These are phyloP conservation scores for Phellinidium pouzarii DNA, from an alignment of 1,284 basidiomycete species.

Conservation along the genomic window DNA sequence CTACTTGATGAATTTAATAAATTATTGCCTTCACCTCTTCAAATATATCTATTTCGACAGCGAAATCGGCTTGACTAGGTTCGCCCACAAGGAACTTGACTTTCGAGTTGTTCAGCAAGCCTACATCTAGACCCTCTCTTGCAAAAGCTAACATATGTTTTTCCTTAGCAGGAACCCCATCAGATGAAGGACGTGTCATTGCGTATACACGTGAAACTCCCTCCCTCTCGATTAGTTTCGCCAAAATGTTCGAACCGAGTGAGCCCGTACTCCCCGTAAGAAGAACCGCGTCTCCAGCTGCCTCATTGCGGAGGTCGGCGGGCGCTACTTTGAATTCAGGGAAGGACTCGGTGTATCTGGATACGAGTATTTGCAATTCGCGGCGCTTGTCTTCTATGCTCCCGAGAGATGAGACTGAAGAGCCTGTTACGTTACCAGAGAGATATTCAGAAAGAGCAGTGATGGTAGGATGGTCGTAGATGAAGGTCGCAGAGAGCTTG, in stretches of 20 bases:
- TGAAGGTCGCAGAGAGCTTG: constrained; percentile 27
- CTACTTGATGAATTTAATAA: not conserved
- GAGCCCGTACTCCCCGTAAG: constrained; percentile 33
- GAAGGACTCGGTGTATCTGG: constrained; percentile 28
- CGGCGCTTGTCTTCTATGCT: constrained; percentile 15
- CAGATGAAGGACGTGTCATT: constrained; percentile 26
- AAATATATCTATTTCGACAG: constrained; percentile 23
- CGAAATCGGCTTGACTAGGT: constrained; percentile 23
- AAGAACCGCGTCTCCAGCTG: constrained; percentile 23
- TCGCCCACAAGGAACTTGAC: constrained; percentile 28
- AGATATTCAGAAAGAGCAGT: constrained; percentile 25
- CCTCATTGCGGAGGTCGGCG: not conserved
- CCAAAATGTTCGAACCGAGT: constrained; percentile 29
- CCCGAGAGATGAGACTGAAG: not conserved
- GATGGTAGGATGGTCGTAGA: constrained; percentile 33
- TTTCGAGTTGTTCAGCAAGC: constrained; percentile 26
- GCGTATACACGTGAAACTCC: constrained; percentile 28
- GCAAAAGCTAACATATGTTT: constrained; percentile 27
- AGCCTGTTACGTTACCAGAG: constrained; percentile 13
- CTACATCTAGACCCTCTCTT: constrained; percentile 27
- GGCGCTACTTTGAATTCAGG: constrained; percentile 18
- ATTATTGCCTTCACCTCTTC: constrained; percentile 21
- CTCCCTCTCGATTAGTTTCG: constrained; percentile 22
- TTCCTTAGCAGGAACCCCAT: constrained; percentile 16
- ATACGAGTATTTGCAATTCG: constrained; percentile 27